Evolutionary conservation across 1,284 basidiomycete genomes (phyloP), one percentile per base, ranked within the genome.

Genomic region (Apiotrichum montevideense): DNA sequence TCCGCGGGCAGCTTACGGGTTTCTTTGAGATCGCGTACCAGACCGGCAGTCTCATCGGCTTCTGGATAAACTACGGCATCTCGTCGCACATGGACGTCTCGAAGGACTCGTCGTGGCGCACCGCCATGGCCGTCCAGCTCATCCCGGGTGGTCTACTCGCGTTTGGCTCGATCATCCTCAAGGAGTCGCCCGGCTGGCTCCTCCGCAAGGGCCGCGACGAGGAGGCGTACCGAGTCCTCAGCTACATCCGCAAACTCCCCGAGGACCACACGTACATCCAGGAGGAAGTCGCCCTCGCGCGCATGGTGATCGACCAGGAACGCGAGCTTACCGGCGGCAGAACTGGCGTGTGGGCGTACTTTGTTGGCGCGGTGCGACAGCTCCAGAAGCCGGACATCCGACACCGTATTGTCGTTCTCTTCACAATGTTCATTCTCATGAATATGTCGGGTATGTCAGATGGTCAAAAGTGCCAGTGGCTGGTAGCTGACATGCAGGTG

Each of bases 101-200:
- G 15, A 67, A 66, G 4, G 43, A 54, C 33, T 51, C 35, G 21
- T 55, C 66, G 2, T 83, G 80, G 79, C 65, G 79, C 8, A 78
- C 82, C 57, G 79, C 81, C 2, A 78, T 82, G 59, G 79, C 78
- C 2, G 71, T 83, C 9, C 82, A 83, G 63, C 73, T 83, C 44
- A 77, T 82, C 65, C 82, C 82, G 1, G 81, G 79, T 7, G 59
- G 79, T 2, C 41, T 81, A 6, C 72, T 81, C 40, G 67, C 76
- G 46, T 54, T 80, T 44, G 79, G 77, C n/a, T 67, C 74, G 1
- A 66, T 80, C 47, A 78, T 81, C 64, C 66, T 82, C 21, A 70
- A 72, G 40, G 81, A 83, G 59, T 80, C 80, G 0, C 82, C 82
- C 0, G 72, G 80, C 2, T 81, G 80, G 77, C 76, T 83, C 10